Base-by-base conservation (phyloP, 495 filamentous ascomycete genomes). In the Trichoderma parareesei region DNA sequence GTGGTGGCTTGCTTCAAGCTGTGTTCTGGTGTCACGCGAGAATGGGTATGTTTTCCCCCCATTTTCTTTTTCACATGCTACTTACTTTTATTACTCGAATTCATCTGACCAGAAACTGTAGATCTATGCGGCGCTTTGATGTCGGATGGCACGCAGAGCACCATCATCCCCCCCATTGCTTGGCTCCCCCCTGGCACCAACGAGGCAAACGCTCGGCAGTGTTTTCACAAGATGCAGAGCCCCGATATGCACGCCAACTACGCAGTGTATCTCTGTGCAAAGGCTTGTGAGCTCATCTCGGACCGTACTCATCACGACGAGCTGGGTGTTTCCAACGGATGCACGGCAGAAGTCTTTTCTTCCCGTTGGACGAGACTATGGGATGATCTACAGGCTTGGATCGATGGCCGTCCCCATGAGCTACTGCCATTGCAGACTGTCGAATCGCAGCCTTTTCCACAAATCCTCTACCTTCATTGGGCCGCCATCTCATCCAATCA, bases 381-480 rank as follows among this genome's bases (percentile, higher is more conserved):
- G 66, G 64, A 66, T 18, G 64, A 68, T n/a, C 66, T 68, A 18
- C 59, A 66, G 33, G 40, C 35, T 13, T 68, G 66, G 66, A 60
- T 61, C 10, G 53, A 60, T 18, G 27, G 66, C 40, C 64, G 66
- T 5, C 64, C 66, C 10, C 8, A 18, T 11, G 64, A 65, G n/a
- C 16, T 68, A 8, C 42, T 67, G 27, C 66, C 66, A 1, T 35
- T 66, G 27, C 43, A 62, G 27, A 68, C 64, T 33, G 61, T 64
- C 0, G 74, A 71, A 5, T 70, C 72, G 20, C 68, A 67, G 5
- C 63, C 48, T 11, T 68, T 68, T 46, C 66, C 66, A 27, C 38
- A 68, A 38, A 68, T 68, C 9, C 38, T 68, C 37, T 68, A 66
- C 41, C 33, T 64, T 18, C 64, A 66, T 43, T 66, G 64, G 64